phyloP scores from a whole-genome alignment of 257 asterid species.

The Solanum virginianum region DNA sequence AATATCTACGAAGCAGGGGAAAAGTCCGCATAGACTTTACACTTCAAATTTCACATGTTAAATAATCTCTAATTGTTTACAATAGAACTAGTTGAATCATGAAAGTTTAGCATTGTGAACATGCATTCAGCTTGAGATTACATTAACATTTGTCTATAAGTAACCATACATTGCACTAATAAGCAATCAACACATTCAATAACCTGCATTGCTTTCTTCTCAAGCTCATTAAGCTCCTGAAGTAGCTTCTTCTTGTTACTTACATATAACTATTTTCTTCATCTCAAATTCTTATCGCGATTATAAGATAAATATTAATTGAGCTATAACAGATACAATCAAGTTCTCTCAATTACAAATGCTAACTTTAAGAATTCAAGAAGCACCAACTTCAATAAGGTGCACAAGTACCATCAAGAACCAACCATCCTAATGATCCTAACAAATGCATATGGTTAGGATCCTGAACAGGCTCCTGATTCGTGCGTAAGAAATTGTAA shows the following conservation, averaged over 20 bases:
- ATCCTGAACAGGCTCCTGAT: background rate
- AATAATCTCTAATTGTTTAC: background rate
- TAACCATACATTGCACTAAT: background rate
- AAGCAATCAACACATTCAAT: background rate
- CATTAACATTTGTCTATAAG: background rate
- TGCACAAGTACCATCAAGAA: background rate
- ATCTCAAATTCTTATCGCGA: background rate
- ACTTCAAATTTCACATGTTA: no score
- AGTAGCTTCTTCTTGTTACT: background rate
- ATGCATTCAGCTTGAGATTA: background rate
- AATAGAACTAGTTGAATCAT: no score
- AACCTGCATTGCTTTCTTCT: background rate
- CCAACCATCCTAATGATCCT: background rate
- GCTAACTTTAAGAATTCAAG: no score
- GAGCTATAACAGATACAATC: background rate
- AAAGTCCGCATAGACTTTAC: background rate
- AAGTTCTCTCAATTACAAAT: background rate
- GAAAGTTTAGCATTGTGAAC: background rate
- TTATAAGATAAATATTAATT: background rate
- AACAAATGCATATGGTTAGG: background rate
- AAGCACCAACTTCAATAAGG: background rate
- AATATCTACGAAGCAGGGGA: background rate
- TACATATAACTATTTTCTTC: background rate
- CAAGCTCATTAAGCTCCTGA: background rate
- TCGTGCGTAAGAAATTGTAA: background rate